Conservation (phyloP, 352 stramenopile genomes). For the Globisporangium sylvaticum region DNA sequence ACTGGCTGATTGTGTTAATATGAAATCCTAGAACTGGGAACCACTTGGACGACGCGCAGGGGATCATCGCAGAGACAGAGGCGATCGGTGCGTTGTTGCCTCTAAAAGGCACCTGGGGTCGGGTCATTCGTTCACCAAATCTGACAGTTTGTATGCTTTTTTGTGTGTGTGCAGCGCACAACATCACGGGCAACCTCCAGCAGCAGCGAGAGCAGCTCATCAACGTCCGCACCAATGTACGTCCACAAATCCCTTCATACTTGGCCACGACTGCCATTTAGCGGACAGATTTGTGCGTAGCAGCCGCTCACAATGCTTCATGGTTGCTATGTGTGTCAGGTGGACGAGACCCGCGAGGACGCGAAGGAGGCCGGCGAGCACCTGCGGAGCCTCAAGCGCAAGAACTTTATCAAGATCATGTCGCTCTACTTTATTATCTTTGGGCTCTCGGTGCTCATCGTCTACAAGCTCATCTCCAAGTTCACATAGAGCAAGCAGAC, state of each 20-base stretch:
- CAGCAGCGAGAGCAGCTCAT: constrained; percentile 70
- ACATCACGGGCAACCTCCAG: constrained; percentile 66
- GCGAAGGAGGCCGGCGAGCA: constrained; percentile 62
- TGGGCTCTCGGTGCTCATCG: constrained; percentile 61
- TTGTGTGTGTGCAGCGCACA: constrained; percentile 32
- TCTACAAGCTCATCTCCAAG: constrained; percentile 66
- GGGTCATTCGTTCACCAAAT: background rate
- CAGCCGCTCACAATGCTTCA: background rate
- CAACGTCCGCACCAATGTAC: constrained; percentile 73
- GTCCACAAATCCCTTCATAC: constrained; percentile 13
- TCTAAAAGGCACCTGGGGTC: background rate
- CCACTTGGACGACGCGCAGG: constrained; percentile 64
- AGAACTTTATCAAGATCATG: constrained; percentile 72
- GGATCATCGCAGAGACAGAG: constrained; percentile 65
- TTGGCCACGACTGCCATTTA: background rate
- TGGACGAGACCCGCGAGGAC: constrained; percentile 70
- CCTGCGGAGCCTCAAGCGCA: constrained; percentile 79
- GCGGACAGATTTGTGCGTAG: background rate
- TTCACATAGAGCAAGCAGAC: constrained; percentile 29
- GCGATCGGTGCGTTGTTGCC: constrained; percentile 37
- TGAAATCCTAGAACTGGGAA: constrained; percentile 45
- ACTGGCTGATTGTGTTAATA: background rate
- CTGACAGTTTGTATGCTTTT: background rate
- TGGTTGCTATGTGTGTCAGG: too few species aligned
- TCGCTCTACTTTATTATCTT: constrained; percentile 80